Percentiles rank a stretch among this genome's conserved stretches.
These are phyloP conservation scores for Rhodotorula sp. DNA, from an alignment of 1,284 basidiomycete genomes.

Conservation along the genomic window DNA sequence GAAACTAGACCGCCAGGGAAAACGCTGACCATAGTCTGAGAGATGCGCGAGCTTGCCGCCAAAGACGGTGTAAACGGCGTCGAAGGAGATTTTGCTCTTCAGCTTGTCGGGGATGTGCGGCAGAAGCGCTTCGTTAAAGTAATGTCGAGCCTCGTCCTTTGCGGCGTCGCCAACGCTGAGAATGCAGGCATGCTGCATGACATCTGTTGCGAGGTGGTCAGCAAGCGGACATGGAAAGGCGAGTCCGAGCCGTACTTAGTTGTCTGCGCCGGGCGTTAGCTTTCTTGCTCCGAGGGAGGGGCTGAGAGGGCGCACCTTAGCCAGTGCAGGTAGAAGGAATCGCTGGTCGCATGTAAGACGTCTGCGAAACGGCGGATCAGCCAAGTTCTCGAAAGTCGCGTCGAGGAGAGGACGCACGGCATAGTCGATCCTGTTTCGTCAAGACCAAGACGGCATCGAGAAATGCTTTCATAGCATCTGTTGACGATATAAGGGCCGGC, in stretches of 20 bases:
- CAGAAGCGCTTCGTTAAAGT: slow-evolving; percentile 63
- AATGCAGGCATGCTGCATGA: slow-evolving; percentile 55
- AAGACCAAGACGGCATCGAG: slow-evolving; percentile 78
- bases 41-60: slow-evolving; percentile 78
- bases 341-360: slow-evolving; percentile 70
- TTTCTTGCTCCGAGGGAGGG: background rate
- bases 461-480: slow-evolving; percentile 72
- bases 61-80: slow-evolving; percentile 68
- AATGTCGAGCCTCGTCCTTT: slow-evolving; percentile 64
- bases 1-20: too few species aligned
- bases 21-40: slow-evolving; percentile 65
- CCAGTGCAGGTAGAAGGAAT: slow-evolving; percentile 71
- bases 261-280: too few species aligned
- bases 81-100: slow-evolving; percentile 61
- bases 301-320: background rate
- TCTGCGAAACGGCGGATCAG: background rate
- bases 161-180: slow-evolving; percentile 74
- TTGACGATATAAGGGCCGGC: slow-evolving; percentile 63
- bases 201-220: slow-evolving; percentile 21
- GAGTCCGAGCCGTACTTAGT: too few species aligned
- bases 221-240: slow-evolving; percentile 15
- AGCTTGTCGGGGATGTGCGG: slow-evolving; percentile 63
- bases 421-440: slow-evolving; percentile 76
- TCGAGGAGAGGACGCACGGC: slow-evolving; percentile 54
- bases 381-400: background rate